phyloP scores from a whole-genome alignment of 176 grass and related monocot species.

The Hsuehochloa calcarea region DNA sequence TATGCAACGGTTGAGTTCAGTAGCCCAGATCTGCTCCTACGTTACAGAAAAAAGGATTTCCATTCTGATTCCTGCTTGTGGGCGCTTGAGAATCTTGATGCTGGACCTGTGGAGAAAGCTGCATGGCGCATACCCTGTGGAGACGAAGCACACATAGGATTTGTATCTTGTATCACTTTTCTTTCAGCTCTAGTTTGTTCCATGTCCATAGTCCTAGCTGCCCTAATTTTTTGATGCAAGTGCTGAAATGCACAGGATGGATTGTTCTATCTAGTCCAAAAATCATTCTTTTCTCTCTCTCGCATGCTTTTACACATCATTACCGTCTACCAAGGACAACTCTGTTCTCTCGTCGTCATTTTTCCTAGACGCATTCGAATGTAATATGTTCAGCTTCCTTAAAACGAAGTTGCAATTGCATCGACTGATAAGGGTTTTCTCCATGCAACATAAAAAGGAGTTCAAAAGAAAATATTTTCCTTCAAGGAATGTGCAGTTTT shows the following conservation, averaged over 20 bases:
- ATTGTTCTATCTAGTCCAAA: neutral
- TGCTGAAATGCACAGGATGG: neutral
- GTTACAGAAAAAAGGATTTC: conserved; percentile 49
- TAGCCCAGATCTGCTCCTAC: conserved; percentile 51
- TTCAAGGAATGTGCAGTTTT: neutral
- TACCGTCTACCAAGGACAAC: neutral
- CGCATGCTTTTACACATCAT: neutral
- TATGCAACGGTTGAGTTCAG: conserved; percentile 51
- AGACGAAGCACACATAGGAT: conserved; percentile 44
- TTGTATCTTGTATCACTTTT: conserved; percentile 76
- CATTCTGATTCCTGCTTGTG: conserved; percentile 44
- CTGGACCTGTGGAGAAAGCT: conserved; percentile 22
- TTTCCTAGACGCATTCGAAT: neutral
- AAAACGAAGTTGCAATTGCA: neutral
- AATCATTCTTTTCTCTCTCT: neutral
- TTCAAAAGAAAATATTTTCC: neutral
- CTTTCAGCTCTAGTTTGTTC: conserved; percentile 66
- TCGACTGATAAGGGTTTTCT: neutral
- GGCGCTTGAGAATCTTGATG: conserved; percentile 24
- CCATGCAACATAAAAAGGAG: neutral
- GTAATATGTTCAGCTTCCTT: neutral
- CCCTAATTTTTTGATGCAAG: conserved; percentile 32
- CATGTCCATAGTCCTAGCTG: conserved; percentile 55
- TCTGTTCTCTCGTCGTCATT: neutral
- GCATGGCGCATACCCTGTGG: conserved; percentile 75